phyloP scores from a whole-genome alignment of 805 yeast species.

The Kockiozyma suomiensis region DNA sequence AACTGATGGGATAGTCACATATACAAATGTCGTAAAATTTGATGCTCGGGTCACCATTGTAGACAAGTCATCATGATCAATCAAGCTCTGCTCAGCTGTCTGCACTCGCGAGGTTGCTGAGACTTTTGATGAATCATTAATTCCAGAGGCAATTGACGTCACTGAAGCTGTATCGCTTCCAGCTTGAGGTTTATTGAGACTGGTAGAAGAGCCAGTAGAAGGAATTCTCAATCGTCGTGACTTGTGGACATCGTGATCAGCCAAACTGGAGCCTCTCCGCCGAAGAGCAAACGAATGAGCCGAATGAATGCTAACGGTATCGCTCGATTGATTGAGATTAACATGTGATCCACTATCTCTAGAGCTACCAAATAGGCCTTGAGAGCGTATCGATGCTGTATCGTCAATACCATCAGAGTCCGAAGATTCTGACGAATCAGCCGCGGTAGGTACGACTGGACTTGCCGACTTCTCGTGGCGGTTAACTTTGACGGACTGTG shows the following conservation, averaged over 20 bases:
- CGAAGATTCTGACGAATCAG: neutral
- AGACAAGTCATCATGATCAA: constrained; percentile 41
- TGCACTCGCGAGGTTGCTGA: neutral
- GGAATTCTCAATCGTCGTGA: neutral
- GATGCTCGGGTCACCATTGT: constrained; percentile 78
- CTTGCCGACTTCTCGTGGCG: neutral
- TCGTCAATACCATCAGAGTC: constrained; percentile 10
- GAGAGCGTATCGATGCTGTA: neutral
- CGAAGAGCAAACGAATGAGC: constrained; percentile 1
- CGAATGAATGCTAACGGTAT: neutral
- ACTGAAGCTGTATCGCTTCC: constrained; percentile 22
- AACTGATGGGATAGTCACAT: constrained; percentile 55
- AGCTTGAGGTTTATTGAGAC: neutral
- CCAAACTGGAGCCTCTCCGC: neutral
- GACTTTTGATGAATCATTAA: constrained; percentile 6
- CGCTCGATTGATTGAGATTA: neutral
- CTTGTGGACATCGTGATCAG: neutral
- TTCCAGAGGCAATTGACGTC: constrained; percentile 11
- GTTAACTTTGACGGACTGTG: neutral
- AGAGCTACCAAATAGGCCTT: neutral
- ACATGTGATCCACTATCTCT: neutral
- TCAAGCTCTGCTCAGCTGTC: neutral
- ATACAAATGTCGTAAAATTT: constrained; percentile 66
- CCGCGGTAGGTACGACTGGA: neutral
- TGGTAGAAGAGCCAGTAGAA: neutral